These are phyloP conservation scores for Pseudomassariella vexata DNA, from an alignment of 2,329 filamentous ascomycete species.

Conservation along the genomic window DNA sequence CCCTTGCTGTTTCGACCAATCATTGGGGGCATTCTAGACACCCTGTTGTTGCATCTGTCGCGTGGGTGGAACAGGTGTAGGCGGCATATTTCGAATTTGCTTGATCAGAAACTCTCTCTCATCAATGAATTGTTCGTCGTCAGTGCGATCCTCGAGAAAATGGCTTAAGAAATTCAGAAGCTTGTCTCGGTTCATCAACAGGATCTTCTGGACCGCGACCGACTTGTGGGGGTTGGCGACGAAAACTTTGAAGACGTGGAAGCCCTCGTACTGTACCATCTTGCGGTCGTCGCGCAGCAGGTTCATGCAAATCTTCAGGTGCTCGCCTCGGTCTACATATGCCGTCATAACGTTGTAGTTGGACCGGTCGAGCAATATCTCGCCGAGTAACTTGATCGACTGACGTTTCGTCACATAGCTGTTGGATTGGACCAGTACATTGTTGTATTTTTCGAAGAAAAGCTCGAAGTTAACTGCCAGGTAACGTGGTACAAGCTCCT, in stretches of 20 bases:
- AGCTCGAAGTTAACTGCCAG: conserved; percentile 84
- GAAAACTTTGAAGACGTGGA: conserved; percentile 99
- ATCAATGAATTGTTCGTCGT: conserved; percentile 97
- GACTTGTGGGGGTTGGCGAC: conserved; percentile 98
- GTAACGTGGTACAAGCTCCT: conserved; percentile 82
- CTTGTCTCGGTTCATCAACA: conserved; percentile 93
- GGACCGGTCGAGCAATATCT: conserved; percentile 87
- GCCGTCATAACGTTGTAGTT: conserved; percentile 98
- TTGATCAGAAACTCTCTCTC: conserved; percentile 96
- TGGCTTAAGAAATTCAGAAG: conserved; percentile 82
- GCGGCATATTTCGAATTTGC: conserved; percentile 72
- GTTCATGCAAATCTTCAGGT: conserved; percentile 98
- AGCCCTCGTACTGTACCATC: conserved; percentile 99
- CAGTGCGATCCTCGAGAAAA: conserved; percentile 90
- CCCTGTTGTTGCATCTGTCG: conserved; percentile 27
- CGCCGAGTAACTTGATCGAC: conserved; percentile 93
- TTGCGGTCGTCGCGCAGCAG: conserved; percentile 89
- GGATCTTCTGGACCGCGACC: conserved; percentile 87
- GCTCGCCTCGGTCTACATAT: conserved; percentile 91
- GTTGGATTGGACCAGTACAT: conserved; percentile 79
- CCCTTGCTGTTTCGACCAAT: conserved; percentile 1
- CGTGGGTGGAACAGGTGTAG: conserved; percentile 48
- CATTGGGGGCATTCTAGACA: conserved; percentile 12
- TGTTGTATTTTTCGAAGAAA: conserved; percentile 91
- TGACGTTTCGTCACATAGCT: conserved; percentile 98